phyloP scores from a whole-genome alignment of 768 basidiomycete genomes.

The Lyophyllum semitale region DNA sequence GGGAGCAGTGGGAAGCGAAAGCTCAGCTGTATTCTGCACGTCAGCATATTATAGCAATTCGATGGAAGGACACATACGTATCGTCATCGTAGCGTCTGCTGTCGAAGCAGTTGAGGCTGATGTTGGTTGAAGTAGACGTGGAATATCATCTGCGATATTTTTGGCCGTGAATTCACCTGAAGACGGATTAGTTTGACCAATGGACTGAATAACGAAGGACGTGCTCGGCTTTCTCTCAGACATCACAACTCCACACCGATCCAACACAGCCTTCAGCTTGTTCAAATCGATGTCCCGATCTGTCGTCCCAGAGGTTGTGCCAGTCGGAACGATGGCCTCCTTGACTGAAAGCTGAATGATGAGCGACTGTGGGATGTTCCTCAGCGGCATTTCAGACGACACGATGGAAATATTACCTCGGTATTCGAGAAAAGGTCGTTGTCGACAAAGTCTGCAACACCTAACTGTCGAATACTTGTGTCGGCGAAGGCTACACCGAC shows the following conservation, averaged over 20 bases:
- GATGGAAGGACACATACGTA: constrained; percentile 47
- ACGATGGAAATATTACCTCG: constrained; percentile 61
- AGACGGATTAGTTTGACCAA: neutral
- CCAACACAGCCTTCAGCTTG: constrained; percentile 84
- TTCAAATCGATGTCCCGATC: constrained; percentile 87
- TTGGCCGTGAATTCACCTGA: constrained; percentile 84
- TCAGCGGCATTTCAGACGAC: neutral
- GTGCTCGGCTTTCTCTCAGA: constrained; percentile 88
- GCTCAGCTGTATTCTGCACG: constrained; percentile 57
- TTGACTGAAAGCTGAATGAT: constrained; percentile 97
- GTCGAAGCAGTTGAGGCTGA: constrained; percentile 37
- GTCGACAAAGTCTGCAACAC: constrained; percentile 90
- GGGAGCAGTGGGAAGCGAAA: constrained; percentile 75
- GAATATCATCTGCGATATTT: constrained; percentile 79
- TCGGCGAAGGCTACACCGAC: constrained; percentile 93
- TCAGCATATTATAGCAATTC: neutral
- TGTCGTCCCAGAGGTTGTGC: constrained; percentile 69
- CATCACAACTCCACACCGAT: constrained; percentile 87
- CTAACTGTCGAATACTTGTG: constrained; percentile 80
- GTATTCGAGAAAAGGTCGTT: constrained; percentile 95
- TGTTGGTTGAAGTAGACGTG: constrained; percentile 60
- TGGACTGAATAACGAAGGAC: constrained; percentile 19
- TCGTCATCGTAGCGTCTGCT: constrained; percentile 51
- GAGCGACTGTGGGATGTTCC: constrained; percentile 63
- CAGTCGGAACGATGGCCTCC: constrained; percentile 83